Percentiles rank a stretch among this genome's conserved stretches.
Conservation (phyloP, 2,329 filamentous ascomycete genomes). For the Fusarium sp. region DNA sequence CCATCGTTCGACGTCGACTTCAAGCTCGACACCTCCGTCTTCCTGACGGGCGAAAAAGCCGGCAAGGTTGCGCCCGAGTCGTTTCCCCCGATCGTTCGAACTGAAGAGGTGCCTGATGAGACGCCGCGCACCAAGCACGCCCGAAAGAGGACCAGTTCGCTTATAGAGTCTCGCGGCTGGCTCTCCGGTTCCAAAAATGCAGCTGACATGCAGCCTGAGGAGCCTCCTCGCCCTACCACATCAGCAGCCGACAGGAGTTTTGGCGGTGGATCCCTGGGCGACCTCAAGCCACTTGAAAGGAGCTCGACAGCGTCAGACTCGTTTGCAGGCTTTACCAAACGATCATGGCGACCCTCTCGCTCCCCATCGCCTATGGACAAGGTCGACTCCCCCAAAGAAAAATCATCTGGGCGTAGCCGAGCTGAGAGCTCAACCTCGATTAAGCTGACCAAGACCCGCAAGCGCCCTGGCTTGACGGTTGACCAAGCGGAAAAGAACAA, state of each 20-base stretch:
- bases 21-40: slow-evolving; percentile 60
- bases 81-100: slow-evolving; percentile 32
- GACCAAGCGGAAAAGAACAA: slow-evolving; percentile 40
- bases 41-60: slow-evolving; percentile 44
- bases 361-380: slow-evolving; percentile 58
- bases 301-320: slow-evolving; percentile 56
- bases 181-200: slow-evolving; percentile 58
- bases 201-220: slow-evolving; percentile 37
- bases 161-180: slow-evolving; percentile 64
- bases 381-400: slow-evolving; percentile 38
- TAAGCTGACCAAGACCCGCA: slow-evolving; percentile 42
- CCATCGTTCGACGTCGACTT: slow-evolving; percentile 63
- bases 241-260: slow-evolving; percentile 38
- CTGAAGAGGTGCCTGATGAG: slow-evolving; percentile 34
- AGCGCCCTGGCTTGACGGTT: slow-evolving; percentile 43
- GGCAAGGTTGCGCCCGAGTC: slow-evolving; percentile 25
- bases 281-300: slow-evolving; percentile 48
- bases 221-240: slow-evolving; percentile 41
- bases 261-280: slow-evolving; percentile 27
- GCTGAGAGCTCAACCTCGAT: slow-evolving; percentile 38
- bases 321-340: slow-evolving; percentile 61
- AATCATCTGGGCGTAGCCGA: slow-evolving; percentile 35
- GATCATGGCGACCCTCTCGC: slow-evolving; percentile 63
- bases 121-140: slow-evolving; percentile 28
- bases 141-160: slow-evolving; percentile 55